Evolutionary conservation across 345 rosid species (phyloP).

Genomic region (Raphanus sativus): DNA sequence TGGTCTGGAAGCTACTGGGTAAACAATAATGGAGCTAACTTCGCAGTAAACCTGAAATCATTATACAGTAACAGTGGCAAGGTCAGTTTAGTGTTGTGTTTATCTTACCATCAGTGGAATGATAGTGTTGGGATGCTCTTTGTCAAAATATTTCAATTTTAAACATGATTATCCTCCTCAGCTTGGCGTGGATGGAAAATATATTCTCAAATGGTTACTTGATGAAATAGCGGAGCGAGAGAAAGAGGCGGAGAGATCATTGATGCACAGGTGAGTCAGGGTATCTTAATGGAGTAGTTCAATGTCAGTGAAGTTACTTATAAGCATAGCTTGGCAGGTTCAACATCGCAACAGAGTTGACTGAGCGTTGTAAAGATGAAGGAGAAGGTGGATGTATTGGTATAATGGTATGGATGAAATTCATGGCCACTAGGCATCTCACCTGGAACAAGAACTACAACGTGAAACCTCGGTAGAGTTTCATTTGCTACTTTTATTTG

Average conservation of each 20-base stretch:
- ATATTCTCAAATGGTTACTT: constrained; percentile 59
- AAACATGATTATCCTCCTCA: constrained; percentile 22
- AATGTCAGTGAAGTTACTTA: constrained; percentile 25
- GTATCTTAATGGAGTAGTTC: background rate
- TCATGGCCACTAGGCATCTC: constrained; percentile 97
- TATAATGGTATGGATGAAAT: constrained; percentile 97
- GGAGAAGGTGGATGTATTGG: constrained; percentile 79
- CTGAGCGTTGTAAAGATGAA: constrained; percentile 49
- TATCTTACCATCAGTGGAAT: background rate
- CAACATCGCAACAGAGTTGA: constrained; percentile 42
- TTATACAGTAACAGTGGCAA: constrained; percentile 36
- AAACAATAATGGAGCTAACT: constrained; percentile 55
- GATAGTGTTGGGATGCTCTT: background rate
- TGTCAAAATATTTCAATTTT: background rate
- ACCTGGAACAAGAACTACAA: constrained; percentile 98
- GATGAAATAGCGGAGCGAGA: constrained; percentile 61
- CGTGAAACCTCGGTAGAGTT: constrained; percentile 88
- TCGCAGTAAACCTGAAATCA: constrained; percentile 41
- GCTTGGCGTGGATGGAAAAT: constrained; percentile 44
- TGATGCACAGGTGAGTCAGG: constrained; percentile 49
- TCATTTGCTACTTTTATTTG: background rate
- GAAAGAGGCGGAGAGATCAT: constrained; percentile 67
- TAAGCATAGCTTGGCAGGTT: constrained; percentile 36
- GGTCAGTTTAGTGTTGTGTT: constrained; percentile 33
- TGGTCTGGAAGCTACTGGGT: constrained; percentile 59